Percentiles rank a stretch among this genome's conserved stretches.
Conservation (phyloP, 106 monocot species). For the Allium fistulosum region DNA sequence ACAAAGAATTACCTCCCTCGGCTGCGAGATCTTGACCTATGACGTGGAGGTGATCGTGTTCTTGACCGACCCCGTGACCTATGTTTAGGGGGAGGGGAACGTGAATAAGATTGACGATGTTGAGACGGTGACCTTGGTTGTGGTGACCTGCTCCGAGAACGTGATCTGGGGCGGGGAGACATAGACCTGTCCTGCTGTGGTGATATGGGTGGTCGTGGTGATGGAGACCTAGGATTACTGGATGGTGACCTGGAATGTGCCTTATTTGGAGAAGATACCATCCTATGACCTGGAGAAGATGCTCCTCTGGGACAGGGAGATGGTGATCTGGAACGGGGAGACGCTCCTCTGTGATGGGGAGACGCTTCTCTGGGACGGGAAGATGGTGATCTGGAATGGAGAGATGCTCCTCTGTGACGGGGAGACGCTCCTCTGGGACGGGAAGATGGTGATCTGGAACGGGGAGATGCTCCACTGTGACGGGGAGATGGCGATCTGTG, state of each 20-base stretch:
- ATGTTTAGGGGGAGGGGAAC: constrained; percentile 16
- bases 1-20: constrained; percentile 24
- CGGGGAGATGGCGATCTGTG: not conserved
- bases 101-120: constrained; percentile 16
- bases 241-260: constrained; percentile 17
- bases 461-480: constrained; percentile 18
- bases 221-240: constrained; percentile 28
- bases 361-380: constrained; percentile 5
- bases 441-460: constrained; percentile 26
- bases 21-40: constrained; percentile 28
- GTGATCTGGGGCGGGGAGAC: constrained; percentile 21
- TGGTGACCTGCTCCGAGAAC: not conserved
- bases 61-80: constrained; percentile 28
- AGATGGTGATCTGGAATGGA: constrained; percentile 30
- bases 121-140: constrained; percentile 12
- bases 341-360: constrained; percentile 8
- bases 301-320: constrained; percentile 12
- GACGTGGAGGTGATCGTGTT: constrained; percentile 28
- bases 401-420: constrained; percentile 16
- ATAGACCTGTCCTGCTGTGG: constrained; percentile 29
- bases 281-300: too few species aligned
- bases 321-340: constrained; percentile 29
- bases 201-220: constrained; percentile 21
- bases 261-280: constrained; percentile 9
- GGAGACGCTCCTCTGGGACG: not conserved